Evolutionary conservation across 208 protist genomes (phyloP).

Genomic region (Naegleria fowleri): DNA sequence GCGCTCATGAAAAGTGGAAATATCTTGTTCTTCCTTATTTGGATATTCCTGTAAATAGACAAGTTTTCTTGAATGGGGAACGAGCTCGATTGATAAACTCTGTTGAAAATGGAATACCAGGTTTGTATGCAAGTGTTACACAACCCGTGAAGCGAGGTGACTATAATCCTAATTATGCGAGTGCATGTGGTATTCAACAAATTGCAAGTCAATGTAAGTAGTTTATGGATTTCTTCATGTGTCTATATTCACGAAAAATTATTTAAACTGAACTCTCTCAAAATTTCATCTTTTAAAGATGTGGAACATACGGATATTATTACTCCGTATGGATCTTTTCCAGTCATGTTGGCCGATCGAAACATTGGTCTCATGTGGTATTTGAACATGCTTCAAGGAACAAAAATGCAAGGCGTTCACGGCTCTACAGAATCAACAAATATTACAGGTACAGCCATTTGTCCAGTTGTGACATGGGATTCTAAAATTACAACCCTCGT

Average conservation of each 20-base stretch:
- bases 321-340: slow-evolving; percentile 48
- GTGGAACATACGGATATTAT: slow-evolving; percentile 29
- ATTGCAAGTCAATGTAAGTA: slow-evolving; percentile 42
- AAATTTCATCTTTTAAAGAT: too few species aligned
- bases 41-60: slow-evolving; percentile 38
- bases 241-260: too few species aligned
- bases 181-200: slow-evolving; percentile 38
- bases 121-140: slow-evolving; percentile 37
- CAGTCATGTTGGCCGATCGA: slow-evolving; percentile 35
- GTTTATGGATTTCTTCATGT: too few species aligned
- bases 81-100: slow-evolving; percentile 40
- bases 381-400: slow-evolving; percentile 38
- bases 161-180: slow-evolving; percentile 1
- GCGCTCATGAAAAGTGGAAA: slow-evolving; percentile 51
- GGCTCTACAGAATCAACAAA: slow-evolving; percentile 39
- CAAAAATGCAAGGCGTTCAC: slow-evolving; percentile 42
- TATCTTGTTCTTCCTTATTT: slow-evolving; percentile 47
- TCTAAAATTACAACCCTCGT: slow-evolving; percentile 40
- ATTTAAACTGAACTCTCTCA: too few species aligned
- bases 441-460: slow-evolving; percentile 39
- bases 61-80: slow-evolving; percentile 49
- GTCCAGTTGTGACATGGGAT: slow-evolving; percentile 47
- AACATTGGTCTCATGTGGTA: slow-evolving; percentile 42
- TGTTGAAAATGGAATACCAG: slow-evolving; percentile 35
- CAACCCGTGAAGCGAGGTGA: not conserved